Evolutionary conservation across 2,329 filamentous ascomycete species (phyloP), one percentile per base, ranked within the genome.

Genomic region (Diaporthe longicolla): DNA sequence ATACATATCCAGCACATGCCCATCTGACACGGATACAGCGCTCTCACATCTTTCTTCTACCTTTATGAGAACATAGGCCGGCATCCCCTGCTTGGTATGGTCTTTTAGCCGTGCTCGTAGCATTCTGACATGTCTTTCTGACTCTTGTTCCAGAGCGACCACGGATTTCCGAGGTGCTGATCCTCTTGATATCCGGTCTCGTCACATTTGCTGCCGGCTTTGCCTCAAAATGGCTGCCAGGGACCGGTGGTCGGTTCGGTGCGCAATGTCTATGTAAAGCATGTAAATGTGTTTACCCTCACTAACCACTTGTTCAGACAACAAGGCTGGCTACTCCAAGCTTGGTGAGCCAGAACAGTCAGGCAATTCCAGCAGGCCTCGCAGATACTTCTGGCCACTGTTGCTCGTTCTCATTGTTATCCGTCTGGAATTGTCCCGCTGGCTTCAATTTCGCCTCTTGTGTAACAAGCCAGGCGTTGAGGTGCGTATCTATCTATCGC

Each of bases 381-480:
- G 85, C 48, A 82, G 85, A 15, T 85, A 84, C 72, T 87, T 85
- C 59, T 77, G 88, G 3, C 84, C 85, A 1, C 79, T 83, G 17
- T 78, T 90, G 21, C 80, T 88, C 11, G 54, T 83, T 7, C 84
- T 84, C 40, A 81, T 89, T 59, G 81, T 88, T 3, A 43, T 87
- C 11, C 85, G 89, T 6, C 78, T 90, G 21, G 87, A 89, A 74
- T 78, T 87, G 2, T 85, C 87, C 48, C 83, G 88, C 69, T 81
- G 79, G 43, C 84, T 89, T 1, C 83, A 86, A 19, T 80, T 81
- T 35, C 83, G 86, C 73, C 83, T 88, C 48, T 88, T 90, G 79
- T 91, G 89, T 77, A 83, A 87, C 9, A 82, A 80, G 17, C 81
- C 85, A 26, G 88, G 88, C 3, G 77, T 90, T 21, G 87, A 90